Evolutionary conservation across 139 green algal genomes (phyloP).

Genomic region (Penium margaritaceum): DNA sequence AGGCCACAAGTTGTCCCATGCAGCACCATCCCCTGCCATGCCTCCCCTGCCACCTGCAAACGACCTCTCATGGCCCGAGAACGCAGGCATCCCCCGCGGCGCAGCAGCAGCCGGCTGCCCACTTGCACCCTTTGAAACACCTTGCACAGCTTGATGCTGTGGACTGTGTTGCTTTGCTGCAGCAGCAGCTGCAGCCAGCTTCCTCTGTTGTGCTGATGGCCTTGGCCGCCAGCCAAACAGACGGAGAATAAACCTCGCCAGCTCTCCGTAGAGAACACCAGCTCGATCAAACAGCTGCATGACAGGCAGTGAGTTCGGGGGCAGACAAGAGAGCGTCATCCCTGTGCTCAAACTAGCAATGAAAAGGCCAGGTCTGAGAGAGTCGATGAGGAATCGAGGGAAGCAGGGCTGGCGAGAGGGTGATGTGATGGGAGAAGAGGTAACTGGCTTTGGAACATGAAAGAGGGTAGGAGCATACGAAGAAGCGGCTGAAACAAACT

Average conservation of each 20-base stretch:
- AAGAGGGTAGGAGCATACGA: too few species aligned
- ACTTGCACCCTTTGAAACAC: neutral
- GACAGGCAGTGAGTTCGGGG: too few species aligned
- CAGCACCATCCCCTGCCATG: neutral
- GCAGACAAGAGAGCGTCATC: too few species aligned
- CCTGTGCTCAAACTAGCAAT: too few species aligned
- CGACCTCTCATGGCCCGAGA: neutral
- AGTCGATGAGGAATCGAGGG: neutral
- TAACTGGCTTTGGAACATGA: too few species aligned
- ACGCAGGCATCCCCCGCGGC: neutral
- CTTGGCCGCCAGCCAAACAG: constrained; percentile 63
- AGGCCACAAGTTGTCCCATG: constrained; percentile 21
- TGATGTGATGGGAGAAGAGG: neutral
- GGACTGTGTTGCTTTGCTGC: too few species aligned
- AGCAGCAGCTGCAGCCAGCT: neutral
- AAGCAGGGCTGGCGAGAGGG: neutral
- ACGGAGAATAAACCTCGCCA: constrained; percentile 84
- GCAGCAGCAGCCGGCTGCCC: constrained; percentile 2
- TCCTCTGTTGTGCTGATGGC: neutral
- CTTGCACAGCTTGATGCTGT: too few species aligned
- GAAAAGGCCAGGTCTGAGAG: neutral
- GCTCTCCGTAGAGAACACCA: constrained; percentile 85
- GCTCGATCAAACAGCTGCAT: constrained; percentile 82
- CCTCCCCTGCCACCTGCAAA: neutral
- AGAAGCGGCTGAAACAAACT: too few species aligned